Evolutionary conservation across 192 early-diverging fungal genomes (phyloP).

Genomic region (Linnemannia elongata): DNA sequence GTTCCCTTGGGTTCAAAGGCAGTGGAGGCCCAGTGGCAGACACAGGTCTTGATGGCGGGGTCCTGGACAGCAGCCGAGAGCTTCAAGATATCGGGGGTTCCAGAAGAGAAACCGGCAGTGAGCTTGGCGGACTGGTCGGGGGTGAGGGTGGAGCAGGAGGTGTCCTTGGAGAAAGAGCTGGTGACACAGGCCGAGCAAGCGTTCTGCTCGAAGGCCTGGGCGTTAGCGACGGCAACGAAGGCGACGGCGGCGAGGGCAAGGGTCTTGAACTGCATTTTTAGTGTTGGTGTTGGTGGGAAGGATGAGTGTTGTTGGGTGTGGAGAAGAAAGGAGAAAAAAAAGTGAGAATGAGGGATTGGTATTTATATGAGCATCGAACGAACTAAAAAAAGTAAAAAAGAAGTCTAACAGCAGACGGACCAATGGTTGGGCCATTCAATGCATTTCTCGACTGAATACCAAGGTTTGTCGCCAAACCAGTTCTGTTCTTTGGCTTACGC

Average conservation of each 20-base stretch:
- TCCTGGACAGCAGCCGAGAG: slow-evolving; percentile 1
- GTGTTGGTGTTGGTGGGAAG: not conserved
- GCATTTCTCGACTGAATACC: not conserved
- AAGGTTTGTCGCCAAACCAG: not conserved
- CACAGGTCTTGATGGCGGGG: slow-evolving; percentile 18
- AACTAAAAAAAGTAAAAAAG: not conserved
- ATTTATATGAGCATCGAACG: slow-evolving; percentile 6
- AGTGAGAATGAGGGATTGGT: not conserved
- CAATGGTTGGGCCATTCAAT: not conserved
- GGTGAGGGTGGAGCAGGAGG: slow-evolving; percentile 30
- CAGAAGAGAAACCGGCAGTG: not conserved
- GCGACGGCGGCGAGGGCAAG: slow-evolving; percentile 52
- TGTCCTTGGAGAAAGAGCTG: slow-evolving; percentile 33
- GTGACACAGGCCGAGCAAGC: slow-evolving; percentile 35
- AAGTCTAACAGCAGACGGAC: not conserved
- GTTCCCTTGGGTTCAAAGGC: slow-evolving; percentile 11
- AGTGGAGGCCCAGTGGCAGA: slow-evolving; percentile 37
- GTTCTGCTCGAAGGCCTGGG: slow-evolving; percentile 32
- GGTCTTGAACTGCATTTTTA: slow-evolving; percentile 55
- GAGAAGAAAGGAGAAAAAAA: not conserved
- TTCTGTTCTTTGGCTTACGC: not conserved
- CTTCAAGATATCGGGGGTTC: not conserved
- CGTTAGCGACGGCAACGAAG: slow-evolving; percentile 35
- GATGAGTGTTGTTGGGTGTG: slow-evolving; percentile 10
- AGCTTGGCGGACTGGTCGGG: not conserved